Conservation (phyloP, 768 basidiomycete genomes). For the Russula virescens region DNA sequence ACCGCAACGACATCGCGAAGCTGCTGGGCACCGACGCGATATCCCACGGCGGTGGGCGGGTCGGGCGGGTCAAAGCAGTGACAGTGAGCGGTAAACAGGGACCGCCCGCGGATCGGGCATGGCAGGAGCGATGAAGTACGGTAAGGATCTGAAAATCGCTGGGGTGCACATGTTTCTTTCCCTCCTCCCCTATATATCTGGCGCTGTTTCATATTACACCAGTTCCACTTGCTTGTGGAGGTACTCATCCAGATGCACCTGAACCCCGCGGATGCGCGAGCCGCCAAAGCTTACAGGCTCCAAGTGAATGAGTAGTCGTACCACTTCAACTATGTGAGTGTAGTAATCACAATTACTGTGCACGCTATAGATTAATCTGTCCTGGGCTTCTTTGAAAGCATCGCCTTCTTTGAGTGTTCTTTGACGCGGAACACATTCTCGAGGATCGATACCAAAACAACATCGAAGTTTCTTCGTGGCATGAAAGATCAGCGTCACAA, state of each 20-base stretch:
- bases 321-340: constrained; percentile 87
- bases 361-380: too few species aligned
- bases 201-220: constrained; percentile 51
- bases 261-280: constrained; percentile 51
- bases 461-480: too few species aligned
- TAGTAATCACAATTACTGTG: too few species aligned
- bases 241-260: constrained; percentile 78
- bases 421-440: too few species aligned
- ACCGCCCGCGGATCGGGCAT: constrained; percentile 69
- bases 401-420: too few species aligned
- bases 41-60: constrained; percentile 34
- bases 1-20: constrained; percentile 84
- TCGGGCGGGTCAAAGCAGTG: constrained; percentile 41
- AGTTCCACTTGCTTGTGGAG: constrained; percentile 90
- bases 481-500: too few species aligned
- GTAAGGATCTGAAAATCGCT: constrained; percentile 83
- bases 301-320: constrained; percentile 94
- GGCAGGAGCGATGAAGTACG: constrained; percentile 79
- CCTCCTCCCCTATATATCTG: neutral
- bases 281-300: constrained; percentile 59
- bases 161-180: constrained; percentile 46
- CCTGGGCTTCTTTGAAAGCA: too few species aligned
- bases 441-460: too few species aligned
- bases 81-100: constrained; percentile 54
- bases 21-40: constrained; percentile 43